phyloP scores from a whole-genome alignment of 768 basidiomycete genomes.

The Russula foetens region DNA sequence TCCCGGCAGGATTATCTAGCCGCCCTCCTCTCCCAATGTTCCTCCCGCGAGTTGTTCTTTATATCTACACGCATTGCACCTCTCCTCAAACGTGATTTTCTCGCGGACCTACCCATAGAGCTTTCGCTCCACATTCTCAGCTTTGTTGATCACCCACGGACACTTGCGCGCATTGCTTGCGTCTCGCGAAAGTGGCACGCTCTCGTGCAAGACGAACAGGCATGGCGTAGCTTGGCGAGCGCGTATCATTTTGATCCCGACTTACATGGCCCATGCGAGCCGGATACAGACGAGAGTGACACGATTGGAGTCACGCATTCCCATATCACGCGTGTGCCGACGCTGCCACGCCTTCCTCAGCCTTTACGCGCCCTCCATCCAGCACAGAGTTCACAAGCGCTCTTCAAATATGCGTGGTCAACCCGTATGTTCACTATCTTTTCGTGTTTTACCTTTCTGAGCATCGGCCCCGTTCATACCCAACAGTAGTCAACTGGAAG shows the following conservation, averaged over 20 bases:
- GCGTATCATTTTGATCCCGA: constrained; percentile 6
- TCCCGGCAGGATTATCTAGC: constrained; percentile 11
- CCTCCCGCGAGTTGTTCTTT: constrained; percentile 16
- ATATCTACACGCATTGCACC: constrained; percentile 17
- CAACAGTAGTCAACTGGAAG: constrained; percentile 21
- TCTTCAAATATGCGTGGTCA: constrained; percentile 18
- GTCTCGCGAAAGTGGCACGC: constrained; percentile 19
- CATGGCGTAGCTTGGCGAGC: constrained; percentile 13
- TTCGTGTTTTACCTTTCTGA: neutral
- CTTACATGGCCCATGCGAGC: constrained; percentile 9
- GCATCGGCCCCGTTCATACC: neutral
- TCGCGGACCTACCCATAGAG: constrained; percentile 16
- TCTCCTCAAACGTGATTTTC: constrained; percentile 20
- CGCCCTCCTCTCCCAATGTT: constrained; percentile 13
- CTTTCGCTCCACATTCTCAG: constrained; percentile 18
- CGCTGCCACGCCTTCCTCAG: constrained; percentile 1
- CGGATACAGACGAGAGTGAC: constrained; percentile 3
- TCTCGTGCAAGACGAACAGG: constrained; percentile 15
- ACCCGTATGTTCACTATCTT: constrained; percentile 8
- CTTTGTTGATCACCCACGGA: constrained; percentile 17
- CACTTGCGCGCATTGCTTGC: constrained; percentile 10
- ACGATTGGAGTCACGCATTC: neutral
- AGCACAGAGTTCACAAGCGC: constrained; percentile 1
- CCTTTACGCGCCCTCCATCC: neutral
- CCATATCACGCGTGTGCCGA: neutral